These are phyloP conservation scores for Cercophora newfieldiana DNA, from an alignment of 495 filamentous ascomycete species.

Conservation along the genomic window DNA sequence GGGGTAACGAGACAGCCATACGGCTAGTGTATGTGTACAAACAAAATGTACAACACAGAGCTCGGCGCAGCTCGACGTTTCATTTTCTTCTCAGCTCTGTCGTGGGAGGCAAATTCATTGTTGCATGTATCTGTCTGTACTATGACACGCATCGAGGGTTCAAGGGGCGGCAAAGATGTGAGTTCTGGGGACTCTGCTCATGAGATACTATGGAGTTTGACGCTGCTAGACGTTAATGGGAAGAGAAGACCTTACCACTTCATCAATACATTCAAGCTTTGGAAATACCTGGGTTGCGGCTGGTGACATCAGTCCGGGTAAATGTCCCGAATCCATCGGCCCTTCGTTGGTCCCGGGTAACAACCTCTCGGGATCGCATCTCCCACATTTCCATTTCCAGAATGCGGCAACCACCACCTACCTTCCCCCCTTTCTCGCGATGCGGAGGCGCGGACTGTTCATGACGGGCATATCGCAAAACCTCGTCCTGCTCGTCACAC, in stretches of 20 bases:
- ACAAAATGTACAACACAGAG: background rate
- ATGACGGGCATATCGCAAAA: background rate
- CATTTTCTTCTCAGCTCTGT: background rate
- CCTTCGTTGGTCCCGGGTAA: background rate
- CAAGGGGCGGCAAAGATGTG: background rate
- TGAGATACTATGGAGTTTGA: background rate
- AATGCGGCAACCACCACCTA: background rate
- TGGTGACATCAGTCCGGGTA: constrained; percentile 2
- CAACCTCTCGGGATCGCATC: background rate
- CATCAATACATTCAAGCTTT: background rate
- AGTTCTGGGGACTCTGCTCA: background rate
- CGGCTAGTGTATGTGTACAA: constrained; percentile 16
- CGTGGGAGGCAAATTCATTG: background rate
- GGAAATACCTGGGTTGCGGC: background rate
- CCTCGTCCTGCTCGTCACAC: background rate
- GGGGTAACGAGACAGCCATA: constrained; percentile 1
- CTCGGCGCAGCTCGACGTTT: constrained; percentile 3
- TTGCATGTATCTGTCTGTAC: constrained; percentile 4
- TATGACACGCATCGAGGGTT: constrained; percentile 8
- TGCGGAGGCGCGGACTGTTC: background rate
- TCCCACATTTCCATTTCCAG: constrained; percentile 1
- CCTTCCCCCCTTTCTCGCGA: background rate
- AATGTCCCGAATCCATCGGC: background rate
- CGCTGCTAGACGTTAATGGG: background rate
- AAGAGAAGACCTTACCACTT: background rate